phyloP scores from a whole-genome alignment of 2,329 filamentous ascomycete genomes.

The Scedosporium boydii region DNA sequence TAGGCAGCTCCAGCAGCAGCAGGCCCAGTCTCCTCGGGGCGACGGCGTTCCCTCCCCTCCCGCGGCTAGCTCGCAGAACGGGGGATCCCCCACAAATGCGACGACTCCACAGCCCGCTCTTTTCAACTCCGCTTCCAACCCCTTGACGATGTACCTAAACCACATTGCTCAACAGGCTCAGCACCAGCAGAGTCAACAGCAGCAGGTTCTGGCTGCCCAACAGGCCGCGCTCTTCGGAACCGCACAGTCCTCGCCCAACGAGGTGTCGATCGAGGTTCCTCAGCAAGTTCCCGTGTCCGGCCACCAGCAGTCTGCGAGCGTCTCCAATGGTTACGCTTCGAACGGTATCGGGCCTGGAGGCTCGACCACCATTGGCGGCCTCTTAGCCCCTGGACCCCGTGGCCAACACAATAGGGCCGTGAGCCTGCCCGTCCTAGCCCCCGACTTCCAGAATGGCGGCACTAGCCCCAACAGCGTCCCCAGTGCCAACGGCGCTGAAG shows the following conservation, averaged over 20 bases:
- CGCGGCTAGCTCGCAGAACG: slow-evolving; percentile 50
- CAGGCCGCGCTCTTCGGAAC: slow-evolving; percentile 76
- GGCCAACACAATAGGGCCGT: slow-evolving; percentile 70
- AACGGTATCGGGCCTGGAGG: slow-evolving; percentile 33
- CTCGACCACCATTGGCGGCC: slow-evolving; percentile 63
- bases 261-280: slow-evolving; percentile 48
- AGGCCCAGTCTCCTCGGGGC: slow-evolving; percentile 55
- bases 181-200: slow-evolving; percentile 65
- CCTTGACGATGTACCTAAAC: slow-evolving; percentile 85
- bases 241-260: slow-evolving; percentile 49
- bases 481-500: slow-evolving; percentile 33
- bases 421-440: slow-evolving; percentile 67
- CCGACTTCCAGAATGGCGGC: slow-evolving; percentile 52
- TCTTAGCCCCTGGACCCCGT: slow-evolving; percentile 60
- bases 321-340: slow-evolving; percentile 53
- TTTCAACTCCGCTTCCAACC: slow-evolving; percentile 77
- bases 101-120: slow-evolving; percentile 56
- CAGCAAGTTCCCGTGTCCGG: slow-evolving; percentile 48
- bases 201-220: slow-evolving; percentile 61
- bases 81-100: slow-evolving; percentile 44
- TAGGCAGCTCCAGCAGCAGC: slow-evolving; percentile 64
- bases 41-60: slow-evolving; percentile 50
- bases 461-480: slow-evolving; percentile 39
- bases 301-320: slow-evolving; percentile 58
- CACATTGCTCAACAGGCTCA: slow-evolving; percentile 68